Percentiles rank a stretch among this genome's conserved stretches.
phyloP scores from a whole-genome alignment of 2,329 filamentous ascomycete species.

The Cladosporium halotolerans region DNA sequence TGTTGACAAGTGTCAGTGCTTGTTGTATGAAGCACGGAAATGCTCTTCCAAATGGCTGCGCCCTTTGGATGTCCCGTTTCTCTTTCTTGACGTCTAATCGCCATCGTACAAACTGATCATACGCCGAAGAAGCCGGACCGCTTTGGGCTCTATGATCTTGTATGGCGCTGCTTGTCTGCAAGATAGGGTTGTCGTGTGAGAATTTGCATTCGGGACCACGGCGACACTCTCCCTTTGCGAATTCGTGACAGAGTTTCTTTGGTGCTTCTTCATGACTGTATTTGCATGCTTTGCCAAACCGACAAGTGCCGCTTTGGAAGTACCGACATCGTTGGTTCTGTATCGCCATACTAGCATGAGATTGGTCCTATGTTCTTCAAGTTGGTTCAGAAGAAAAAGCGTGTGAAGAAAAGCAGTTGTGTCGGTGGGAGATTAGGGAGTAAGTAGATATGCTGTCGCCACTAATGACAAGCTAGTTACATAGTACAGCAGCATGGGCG shows the following conservation, averaged over 20 bases:
- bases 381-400: not conserved
- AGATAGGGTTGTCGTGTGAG: not conserved
- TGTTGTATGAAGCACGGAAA: conserved; percentile 17
- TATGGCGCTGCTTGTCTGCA: not conserved
- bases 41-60: conserved; percentile 11
- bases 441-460: not conserved
- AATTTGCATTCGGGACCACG: not conserved
- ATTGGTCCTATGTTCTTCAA: not conserved
- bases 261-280: not conserved
- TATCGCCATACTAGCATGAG: not conserved
- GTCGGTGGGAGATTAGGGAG: not conserved
- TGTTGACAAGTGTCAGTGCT: conserved; percentile 17
- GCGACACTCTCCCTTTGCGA: not conserved
- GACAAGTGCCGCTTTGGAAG: not conserved
- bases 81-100: conserved; percentile 15
- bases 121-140: not conserved
- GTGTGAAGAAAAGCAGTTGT: not conserved
- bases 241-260: not conserved
- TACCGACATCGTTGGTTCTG: not conserved
- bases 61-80: not conserved
- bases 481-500: not conserved
- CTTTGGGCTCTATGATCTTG: not conserved
- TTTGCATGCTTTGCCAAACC: not conserved
- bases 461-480: not conserved
- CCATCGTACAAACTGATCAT: conserved; percentile 10